Evolutionary conservation across 176 grass and related monocot species (phyloP).

Genomic region (Miscanthus lutarioriparius): DNA sequence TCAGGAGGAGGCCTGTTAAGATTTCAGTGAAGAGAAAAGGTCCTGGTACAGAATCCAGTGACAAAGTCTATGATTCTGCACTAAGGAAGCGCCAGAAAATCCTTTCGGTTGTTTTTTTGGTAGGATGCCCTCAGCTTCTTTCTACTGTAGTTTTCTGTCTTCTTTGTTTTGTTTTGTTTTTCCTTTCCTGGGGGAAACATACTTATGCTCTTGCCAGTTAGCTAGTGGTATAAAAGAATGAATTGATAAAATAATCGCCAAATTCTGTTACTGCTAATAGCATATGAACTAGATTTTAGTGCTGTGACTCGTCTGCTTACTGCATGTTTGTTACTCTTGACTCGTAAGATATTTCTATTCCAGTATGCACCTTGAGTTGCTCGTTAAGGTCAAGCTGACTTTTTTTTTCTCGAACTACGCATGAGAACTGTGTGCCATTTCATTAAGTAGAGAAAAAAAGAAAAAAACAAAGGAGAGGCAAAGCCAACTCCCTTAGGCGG

Average conservation of each 20-base stretch:
- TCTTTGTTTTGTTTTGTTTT: constrained; percentile 11
- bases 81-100: constrained; percentile 84
- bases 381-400: background rate
- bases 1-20: constrained; percentile 75
- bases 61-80: constrained; percentile 60
- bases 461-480: background rate
- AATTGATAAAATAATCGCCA: background rate
- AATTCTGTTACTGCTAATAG: background rate
- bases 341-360: constrained; percentile 30
- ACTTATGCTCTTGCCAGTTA: constrained; percentile 2
- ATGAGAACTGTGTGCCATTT: background rate
- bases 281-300: constrained; percentile 14
- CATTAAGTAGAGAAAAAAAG: background rate
- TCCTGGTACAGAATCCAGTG: constrained; percentile 56
- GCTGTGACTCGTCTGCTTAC: background rate
- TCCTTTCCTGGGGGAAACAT: background rate
- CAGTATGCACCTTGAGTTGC: background rate
- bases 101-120: constrained; percentile 87
- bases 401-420: background rate
- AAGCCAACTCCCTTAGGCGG: background rate
- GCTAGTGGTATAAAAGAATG: background rate
- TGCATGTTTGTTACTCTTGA: background rate
- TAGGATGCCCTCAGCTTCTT: constrained; percentile 41
- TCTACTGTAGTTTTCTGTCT: constrained; percentile 12
- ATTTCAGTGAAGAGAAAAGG: constrained; percentile 49